These are phyloP conservation scores for Eucalyptus sp. DNA, from an alignment of 345 rosid species.

Conservation along the genomic window DNA sequence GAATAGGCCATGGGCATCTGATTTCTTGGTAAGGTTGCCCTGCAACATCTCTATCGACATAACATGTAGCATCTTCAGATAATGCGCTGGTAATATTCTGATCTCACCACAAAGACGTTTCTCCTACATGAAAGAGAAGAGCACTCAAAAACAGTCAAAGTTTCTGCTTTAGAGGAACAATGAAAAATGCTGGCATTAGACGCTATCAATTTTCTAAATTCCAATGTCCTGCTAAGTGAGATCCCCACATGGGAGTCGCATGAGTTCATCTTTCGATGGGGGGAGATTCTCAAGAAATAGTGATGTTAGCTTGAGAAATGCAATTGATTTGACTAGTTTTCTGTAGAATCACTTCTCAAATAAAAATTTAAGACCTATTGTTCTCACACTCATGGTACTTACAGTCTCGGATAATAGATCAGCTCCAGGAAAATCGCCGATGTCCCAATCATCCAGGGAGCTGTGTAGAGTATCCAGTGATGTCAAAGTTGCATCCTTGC, in stretches of 20 bases:
- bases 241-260: background rate
- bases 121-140: conserved; percentile 38
- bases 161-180: background rate
- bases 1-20: conserved; percentile 76
- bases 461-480: conserved; percentile 10
- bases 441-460: conserved; percentile 58
- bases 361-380: background rate
- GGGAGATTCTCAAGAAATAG: background rate
- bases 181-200: background rate
- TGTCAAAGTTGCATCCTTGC: conserved; percentile 20
- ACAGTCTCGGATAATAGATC: conserved; percentile 69
- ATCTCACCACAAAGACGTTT: conserved; percentile 54
- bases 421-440: conserved; percentile 55
- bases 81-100: conserved; percentile 73
- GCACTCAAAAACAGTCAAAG: no score
- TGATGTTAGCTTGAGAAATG: background rate
- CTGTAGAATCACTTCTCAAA: background rate
- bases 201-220: background rate
- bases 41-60: conserved; percentile 51
- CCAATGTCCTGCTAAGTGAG: background rate
- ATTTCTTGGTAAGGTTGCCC: conserved; percentile 53
- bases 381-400: conserved; percentile 5
- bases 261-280: background rate
- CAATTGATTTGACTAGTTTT: background rate
- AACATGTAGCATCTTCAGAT: conserved; percentile 65